Base-by-base conservation (phyloP, 352 stramenopile genomes). In the Plasmopara viticola region DNA sequence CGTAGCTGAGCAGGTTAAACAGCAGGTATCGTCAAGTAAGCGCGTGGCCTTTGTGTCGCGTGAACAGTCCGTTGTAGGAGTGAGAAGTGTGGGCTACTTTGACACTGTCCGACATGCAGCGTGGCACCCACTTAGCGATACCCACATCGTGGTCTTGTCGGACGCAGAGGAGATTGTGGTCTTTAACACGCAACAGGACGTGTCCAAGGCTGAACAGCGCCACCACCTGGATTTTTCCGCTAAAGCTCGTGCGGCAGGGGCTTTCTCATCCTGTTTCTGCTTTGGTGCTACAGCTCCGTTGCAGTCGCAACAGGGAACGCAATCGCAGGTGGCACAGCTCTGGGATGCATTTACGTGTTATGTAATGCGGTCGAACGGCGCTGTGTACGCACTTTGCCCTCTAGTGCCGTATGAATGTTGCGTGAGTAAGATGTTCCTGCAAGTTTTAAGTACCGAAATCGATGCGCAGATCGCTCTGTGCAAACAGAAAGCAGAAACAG, bases 261-360 rank as follows among this genome's bases (percentile, higher is more conserved):
- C 69, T 0, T 56, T 60, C 37, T 67, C 78, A 7, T 77, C 81
- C 20, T 52, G 64, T 37, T 83, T 92, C 47, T 69, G 64, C 37
- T 89, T 91, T 56, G 74, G 78, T 41, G 20, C 20, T 25, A 1
- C 3, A 3, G 66, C 74, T 35, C 45, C 70, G n/a, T 56, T 66
- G 30, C 67, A 58, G 17, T 51, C 53, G 13, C 56, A 56, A 37
- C 53, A 70, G 12, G 53, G 52, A n/a, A 33, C 10, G 9, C 62
- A 66, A 12, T 34, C 44, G 45, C 53, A 70, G 42, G 46, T 50
- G 7, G 50, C 41, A 17, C 60, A 64, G 38, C 45, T 66, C 43
- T 92, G 82, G 82, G 82, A 92, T 38, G 57, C 75, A 13, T 86
- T 92, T 53, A 89, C 77, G 40, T 83, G 66, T 56, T 92, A 87